Conservation (phyloP, 2,329 filamentous ascomycete genomes). For the Exophiala sp. region DNA sequence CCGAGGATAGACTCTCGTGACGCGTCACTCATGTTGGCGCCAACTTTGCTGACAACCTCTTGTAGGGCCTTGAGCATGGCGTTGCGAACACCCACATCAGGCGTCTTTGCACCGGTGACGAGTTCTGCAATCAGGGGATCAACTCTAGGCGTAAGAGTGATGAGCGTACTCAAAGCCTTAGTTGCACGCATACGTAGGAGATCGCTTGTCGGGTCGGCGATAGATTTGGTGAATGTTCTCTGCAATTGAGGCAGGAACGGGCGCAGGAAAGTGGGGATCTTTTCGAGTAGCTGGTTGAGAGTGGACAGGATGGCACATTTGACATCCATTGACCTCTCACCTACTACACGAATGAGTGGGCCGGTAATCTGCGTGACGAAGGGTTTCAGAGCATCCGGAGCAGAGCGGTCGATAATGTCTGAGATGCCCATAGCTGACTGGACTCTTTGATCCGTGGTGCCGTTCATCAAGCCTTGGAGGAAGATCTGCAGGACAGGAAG, state of each 20-base stretch:
- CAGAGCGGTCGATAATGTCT: slow-evolving; percentile 91
- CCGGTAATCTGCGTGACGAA: slow-evolving; percentile 98
- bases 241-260: slow-evolving; percentile 96
- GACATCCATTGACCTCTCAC: slow-evolving; percentile 91
- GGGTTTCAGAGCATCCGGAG: slow-evolving; percentile 79
- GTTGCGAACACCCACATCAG: slow-evolving; percentile 79
- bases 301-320: slow-evolving; percentile 89
- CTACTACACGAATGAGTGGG: slow-evolving; percentile 94
- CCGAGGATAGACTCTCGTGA: slow-evolving; percentile 81
- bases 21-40: slow-evolving; percentile 87
- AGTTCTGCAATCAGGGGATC: slow-evolving; percentile 91
- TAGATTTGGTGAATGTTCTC: slow-evolving; percentile 91
- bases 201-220: slow-evolving; percentile 91
- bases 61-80: slow-evolving; percentile 97
- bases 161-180: slow-evolving; percentile 89
- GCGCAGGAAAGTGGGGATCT: slow-evolving; percentile 92
- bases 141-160: slow-evolving; percentile 90
- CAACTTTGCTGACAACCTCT: slow-evolving; percentile 93
- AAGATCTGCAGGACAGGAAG: slow-evolving; percentile 95
- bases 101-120: slow-evolving; percentile 90
- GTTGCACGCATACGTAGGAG: slow-evolving; percentile 81
- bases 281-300: slow-evolving; percentile 90
- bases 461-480: slow-evolving; percentile 96
- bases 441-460: slow-evolving; percentile 84
- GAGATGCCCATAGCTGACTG: slow-evolving; percentile 90